Evolutionary conservation across 2,329 filamentous ascomycete species (phyloP).

Genomic region (Fusarium heterosporum): DNA sequence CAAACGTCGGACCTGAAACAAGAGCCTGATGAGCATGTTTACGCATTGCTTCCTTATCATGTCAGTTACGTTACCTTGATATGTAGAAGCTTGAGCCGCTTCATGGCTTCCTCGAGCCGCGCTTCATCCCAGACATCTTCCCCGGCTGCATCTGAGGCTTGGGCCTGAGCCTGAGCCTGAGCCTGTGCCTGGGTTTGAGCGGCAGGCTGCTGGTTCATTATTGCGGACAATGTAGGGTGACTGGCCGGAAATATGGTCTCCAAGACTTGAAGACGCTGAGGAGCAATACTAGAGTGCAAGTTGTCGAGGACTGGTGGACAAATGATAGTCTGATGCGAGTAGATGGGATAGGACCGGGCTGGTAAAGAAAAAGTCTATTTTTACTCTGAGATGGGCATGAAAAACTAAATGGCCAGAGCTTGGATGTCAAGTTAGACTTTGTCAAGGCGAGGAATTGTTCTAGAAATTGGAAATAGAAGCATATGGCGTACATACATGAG

Average conservation of each 20-base stretch:
- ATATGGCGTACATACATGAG: slow-evolving; percentile 3
- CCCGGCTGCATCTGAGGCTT: slow-evolving; percentile 37
- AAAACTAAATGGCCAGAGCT: slow-evolving; percentile 11
- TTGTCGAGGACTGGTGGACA: slow-evolving; percentile 14
- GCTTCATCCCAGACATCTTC: slow-evolving; percentile 60
- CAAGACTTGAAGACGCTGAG: slow-evolving; percentile 16
- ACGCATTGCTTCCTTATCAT: slow-evolving; percentile 16
- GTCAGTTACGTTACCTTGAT: slow-evolving; percentile 58
- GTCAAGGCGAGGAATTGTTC: slow-evolving; percentile 36
- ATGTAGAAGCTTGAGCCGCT: slow-evolving; percentile 66
- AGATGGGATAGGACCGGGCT: slow-evolving; percentile 18
- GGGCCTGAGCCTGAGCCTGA: slow-evolving; percentile 28
- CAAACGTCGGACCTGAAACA: slow-evolving; percentile 50
- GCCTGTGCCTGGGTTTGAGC: too few species aligned
- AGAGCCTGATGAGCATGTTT: slow-evolving; percentile 35
- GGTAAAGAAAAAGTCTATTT: slow-evolving; percentile 26
- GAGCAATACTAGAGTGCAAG: slow-evolving; percentile 34
- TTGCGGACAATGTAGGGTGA: slow-evolving; percentile 16
- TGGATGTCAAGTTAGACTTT: neutral
- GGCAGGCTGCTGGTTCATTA: slow-evolving; percentile 42
- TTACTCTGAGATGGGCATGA: slow-evolving; percentile 18
- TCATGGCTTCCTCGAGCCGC: slow-evolving; percentile 61
- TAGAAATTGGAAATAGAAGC: slow-evolving; percentile 33
- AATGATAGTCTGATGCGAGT: slow-evolving; percentile 15
- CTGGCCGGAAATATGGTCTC: slow-evolving; percentile 13